phyloP scores from a whole-genome alignment of 192 early-diverging fungal genomes.

The Coemansia sp. region DNA sequence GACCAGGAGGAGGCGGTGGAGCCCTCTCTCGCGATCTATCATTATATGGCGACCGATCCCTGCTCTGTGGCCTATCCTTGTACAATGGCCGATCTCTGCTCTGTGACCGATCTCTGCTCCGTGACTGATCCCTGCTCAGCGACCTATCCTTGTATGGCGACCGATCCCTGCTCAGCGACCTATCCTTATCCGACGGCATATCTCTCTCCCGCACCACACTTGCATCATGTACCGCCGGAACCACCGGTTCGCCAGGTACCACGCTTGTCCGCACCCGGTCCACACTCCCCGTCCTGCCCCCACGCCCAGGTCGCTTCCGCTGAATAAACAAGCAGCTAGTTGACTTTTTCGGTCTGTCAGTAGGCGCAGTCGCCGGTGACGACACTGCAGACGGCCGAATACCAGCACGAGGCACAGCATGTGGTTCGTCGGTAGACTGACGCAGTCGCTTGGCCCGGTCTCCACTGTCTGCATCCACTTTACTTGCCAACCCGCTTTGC shows the following conservation, averaged over 20 bases:
- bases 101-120: too few species aligned
- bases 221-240: background rate
- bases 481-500: background rate
- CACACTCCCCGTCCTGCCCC: background rate
- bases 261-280: background rate
- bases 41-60: background rate
- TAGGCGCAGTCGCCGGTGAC: background rate
- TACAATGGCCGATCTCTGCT: too few species aligned
- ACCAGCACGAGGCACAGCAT: background rate
- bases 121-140: background rate
- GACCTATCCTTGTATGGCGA: background rate
- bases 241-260: background rate
- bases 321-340: slow-evolving; percentile 45
- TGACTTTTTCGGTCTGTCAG: slow-evolving; percentile 21
- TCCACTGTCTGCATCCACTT: background rate
- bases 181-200: background rate
- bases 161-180: background rate
- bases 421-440: background rate
- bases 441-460: background rate
- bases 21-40: background rate
- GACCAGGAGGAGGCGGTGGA: background rate
- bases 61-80: background rate
- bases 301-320: slow-evolving; percentile 15
- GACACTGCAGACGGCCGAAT: background rate
- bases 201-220: background rate